Evolutionary conservation across 441 rosid genomes (phyloP).

Genomic region (Omphalea diandra): DNA sequence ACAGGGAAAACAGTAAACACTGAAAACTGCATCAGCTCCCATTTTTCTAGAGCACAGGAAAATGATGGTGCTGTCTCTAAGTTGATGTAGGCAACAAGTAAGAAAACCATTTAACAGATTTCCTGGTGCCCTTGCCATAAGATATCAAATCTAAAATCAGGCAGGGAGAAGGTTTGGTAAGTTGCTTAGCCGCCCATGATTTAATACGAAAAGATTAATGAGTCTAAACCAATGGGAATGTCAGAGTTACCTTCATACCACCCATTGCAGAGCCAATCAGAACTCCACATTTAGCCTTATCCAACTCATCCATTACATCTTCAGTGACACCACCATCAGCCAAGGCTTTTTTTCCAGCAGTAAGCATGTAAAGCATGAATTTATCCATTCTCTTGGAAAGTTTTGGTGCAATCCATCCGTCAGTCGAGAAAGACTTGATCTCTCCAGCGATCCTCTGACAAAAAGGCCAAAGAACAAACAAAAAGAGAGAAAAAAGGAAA

Average conservation of each 20-base stretch:
- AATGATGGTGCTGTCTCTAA: neutral
- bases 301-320: constrained; percentile 70
- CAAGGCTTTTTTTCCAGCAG: constrained; percentile 97
- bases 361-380: constrained; percentile 93
- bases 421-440: constrained; percentile 84
- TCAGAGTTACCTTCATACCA: constrained; percentile 68
- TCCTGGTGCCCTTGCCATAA: neutral
- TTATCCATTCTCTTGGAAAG: constrained; percentile 96
- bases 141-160: neutral
- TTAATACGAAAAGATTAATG: neutral
- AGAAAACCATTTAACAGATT: neutral
- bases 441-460: constrained; percentile 97
- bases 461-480: constrained; percentile 9
- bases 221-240: neutral
- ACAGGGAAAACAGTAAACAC: neutral
- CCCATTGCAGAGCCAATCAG: constrained; percentile 90
- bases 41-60: constrained; percentile 4
- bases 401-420: constrained; percentile 93
- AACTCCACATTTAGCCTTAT: constrained; percentile 77
- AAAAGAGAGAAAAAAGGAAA: neutral
- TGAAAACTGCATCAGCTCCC: constrained; percentile 1
- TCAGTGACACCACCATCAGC: constrained; percentile 86
- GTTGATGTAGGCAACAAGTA: neutral
- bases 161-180: neutral
- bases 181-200: neutral